phyloP scores from a whole-genome alignment of 2,329 filamentous ascomycete genomes.

The Claviceps pazoutovae region DNA sequence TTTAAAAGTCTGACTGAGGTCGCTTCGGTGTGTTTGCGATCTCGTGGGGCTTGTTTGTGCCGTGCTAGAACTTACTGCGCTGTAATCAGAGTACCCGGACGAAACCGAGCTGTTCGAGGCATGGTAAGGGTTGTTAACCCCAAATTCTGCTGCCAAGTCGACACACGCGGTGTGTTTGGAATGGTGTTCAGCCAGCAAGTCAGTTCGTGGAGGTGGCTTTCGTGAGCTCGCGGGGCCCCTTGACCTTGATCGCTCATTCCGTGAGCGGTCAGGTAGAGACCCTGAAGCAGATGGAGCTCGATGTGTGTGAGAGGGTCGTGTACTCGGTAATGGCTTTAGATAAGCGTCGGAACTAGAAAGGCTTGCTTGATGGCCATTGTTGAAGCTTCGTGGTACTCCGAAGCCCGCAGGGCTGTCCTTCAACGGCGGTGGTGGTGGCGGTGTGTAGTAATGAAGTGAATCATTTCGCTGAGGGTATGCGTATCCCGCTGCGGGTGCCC shows the following conservation, averaged over 20 bases:
- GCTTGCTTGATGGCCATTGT: constrained; percentile 23
- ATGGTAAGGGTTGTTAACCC: constrained; percentile 49
- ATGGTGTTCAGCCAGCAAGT: constrained; percentile 27
- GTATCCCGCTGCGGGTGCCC: constrained; percentile 19
- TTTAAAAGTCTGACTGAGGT: constrained; percentile 39
- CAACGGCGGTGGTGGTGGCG: constrained; percentile 19
- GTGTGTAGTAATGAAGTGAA: constrained; percentile 12
- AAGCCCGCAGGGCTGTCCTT: constrained; percentile 46
- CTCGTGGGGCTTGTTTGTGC: constrained; percentile 36
- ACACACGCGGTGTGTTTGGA: constrained; percentile 27
- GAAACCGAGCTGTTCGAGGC: constrained; percentile 49
- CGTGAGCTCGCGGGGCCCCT: constrained; percentile 37
- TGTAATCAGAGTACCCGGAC: constrained; percentile 48
- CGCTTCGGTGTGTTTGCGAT: constrained; percentile 21
- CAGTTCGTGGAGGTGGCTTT: constrained; percentile 38
- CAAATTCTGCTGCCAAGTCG: constrained; percentile 46
- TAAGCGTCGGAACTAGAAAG: constrained; percentile 39
- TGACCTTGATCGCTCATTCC: constrained; percentile 24
- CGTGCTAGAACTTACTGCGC: constrained; percentile 43
- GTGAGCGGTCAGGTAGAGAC: constrained; percentile 24
- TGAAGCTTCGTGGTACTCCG: constrained; percentile 29
- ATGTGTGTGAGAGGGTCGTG: constrained; percentile 21
- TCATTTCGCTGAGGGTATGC: constrained; percentile 19
- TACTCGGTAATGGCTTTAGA: constrained; percentile 25
- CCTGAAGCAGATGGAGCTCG: constrained; percentile 35